A percentile compares a stretch with the other conserved stretches of the same genome.
These are phyloP conservation scores for Arabidopsis lyrata DNA, from an alignment of 441 rosid genomes.

Conservation along the genomic window DNA sequence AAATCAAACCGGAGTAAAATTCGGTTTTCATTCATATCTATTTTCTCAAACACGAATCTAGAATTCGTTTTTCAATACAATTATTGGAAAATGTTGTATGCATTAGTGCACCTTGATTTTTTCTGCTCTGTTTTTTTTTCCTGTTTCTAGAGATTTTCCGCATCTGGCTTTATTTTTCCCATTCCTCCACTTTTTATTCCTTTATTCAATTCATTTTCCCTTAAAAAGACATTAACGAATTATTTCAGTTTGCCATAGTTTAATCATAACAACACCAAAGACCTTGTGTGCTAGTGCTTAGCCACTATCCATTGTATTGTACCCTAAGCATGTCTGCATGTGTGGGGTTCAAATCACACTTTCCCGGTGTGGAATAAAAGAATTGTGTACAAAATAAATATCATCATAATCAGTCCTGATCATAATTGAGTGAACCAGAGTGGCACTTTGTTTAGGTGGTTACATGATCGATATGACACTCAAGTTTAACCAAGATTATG, in stretches of 20 bases:
- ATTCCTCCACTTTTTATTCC: background rate
- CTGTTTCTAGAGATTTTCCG: background rate
- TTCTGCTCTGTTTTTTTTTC: no score
- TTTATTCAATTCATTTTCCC: background rate
- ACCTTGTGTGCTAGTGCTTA: constrained; percentile 36
- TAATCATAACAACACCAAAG: constrained; percentile 27
- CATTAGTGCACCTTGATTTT: background rate
- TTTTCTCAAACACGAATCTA: background rate
- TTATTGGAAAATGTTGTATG: background rate
- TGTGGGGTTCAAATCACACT: constrained; percentile 30
- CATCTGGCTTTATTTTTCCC: background rate
- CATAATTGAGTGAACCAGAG: constrained; percentile 2
- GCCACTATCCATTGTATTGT: constrained; percentile 24
- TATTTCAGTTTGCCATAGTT: constrained; percentile 24
- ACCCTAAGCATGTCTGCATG: constrained; percentile 6
- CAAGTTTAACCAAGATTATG: background rate
- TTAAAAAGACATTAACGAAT: background rate
- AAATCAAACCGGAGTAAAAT: background rate
- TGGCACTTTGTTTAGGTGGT: background rate
- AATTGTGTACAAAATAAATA: background rate
- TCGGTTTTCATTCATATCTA: no score
- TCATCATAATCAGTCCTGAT: constrained; percentile 18
- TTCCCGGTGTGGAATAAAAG: constrained; percentile 26
- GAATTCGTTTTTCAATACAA: background rate
- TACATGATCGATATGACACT: background rate